These are phyloP conservation scores for Phlyctochytrium arcticum DNA, from an alignment of 192 early-diverging fungal genomes.

Conservation along the genomic window DNA sequence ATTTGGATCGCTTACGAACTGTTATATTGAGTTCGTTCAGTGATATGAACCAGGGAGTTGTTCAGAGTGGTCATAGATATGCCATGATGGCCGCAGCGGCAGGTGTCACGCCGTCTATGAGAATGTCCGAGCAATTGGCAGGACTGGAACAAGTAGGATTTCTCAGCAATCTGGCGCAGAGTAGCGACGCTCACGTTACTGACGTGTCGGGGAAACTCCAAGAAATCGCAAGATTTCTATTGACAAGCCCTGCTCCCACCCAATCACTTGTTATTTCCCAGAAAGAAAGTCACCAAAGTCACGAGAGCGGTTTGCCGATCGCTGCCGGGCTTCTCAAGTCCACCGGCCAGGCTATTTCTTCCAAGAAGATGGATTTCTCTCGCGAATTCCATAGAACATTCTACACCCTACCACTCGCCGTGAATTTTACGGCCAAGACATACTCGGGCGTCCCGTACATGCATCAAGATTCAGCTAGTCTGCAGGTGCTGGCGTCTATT, in stretches of 20 bases:
- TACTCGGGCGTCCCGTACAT: slow-evolving; percentile 80
- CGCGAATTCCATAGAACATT: too few relatives aligned
- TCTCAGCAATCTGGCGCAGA: slow-evolving; percentile 65
- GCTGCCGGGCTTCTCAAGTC: too few relatives aligned
- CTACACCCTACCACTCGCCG: slow-evolving; percentile 77
- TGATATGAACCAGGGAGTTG: slow-evolving; percentile 73
- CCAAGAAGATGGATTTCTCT: too few relatives aligned
- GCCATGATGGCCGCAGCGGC: slow-evolving; percentile 49
- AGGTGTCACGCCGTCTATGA: slow-evolving; percentile 57
- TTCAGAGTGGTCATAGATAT: slow-evolving; percentile 75
- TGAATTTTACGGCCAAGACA: slow-evolving; percentile 76
- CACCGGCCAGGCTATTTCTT: too few relatives aligned
- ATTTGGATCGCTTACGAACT: slow-evolving; percentile 67
- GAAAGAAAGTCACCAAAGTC: slow-evolving; percentile 4
- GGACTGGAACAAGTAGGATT: slow-evolving; percentile 75
- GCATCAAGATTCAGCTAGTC: slow-evolving; percentile 71
- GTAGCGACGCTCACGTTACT: slow-evolving; percentile 61
- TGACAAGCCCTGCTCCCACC: background rate
- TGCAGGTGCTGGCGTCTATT: slow-evolving; percentile 77
- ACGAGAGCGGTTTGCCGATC: slow-evolving; percentile 3
- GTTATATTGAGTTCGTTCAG: slow-evolving; percentile 67
- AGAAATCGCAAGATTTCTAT: slow-evolving; percentile 24
- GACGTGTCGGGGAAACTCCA: slow-evolving; percentile 29
- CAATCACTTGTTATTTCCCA: background rate
- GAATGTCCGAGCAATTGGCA: slow-evolving; percentile 47